Base-by-base conservation (phyloP, 2,329 filamentous ascomycete genomes). In the Pyrenophora graminea region DNA sequence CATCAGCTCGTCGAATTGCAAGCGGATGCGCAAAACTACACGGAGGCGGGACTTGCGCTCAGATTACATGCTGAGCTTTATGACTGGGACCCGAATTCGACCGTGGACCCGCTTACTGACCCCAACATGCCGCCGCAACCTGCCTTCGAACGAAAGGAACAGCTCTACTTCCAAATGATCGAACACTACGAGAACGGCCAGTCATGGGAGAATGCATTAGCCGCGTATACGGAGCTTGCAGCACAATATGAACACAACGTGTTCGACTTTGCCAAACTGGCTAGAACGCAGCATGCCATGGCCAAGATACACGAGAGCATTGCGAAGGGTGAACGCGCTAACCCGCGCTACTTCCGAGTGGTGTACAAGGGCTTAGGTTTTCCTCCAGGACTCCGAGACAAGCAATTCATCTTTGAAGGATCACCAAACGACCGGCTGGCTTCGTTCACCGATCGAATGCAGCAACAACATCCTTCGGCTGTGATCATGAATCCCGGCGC, bases 171-270 rank as follows among this genome's bases (percentile, higher is more conserved):
- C 66, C 85, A 91, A 61, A 96, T 97, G 82, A 96, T 97, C 70
- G 91, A 92, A 72, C 82, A 93, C 69, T 97, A 94, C 59, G 93
- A 97, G 68, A 91, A 95, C 53, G 92, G 91, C n/a, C 88, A 91
- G 69, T 91, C 91, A 0, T 97, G 93, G 93, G 88, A 89, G 64
- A 90, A 90, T 71, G 93, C 92, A 1, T 77, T 99, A 36, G 82
- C 85, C 5, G 90, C 90, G 3, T 97, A 99, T 74, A 89, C 89
- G 69, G 93, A 99, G 74, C 85, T 99, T 44, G 89, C 92, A 40
- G 76, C 80, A n/a, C 91, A 97, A 73, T 99, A 97, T 69, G 91
- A 96, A 76, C 85, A 82, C 60, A 96, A 91, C 53, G 77, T 89
- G 0, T 96, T 92, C 71, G 94, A 99, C 74, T 97, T 96, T 64